Conservation (phyloP, 148 eudicot species). For the Vaccinium vitisidaea region DNA sequence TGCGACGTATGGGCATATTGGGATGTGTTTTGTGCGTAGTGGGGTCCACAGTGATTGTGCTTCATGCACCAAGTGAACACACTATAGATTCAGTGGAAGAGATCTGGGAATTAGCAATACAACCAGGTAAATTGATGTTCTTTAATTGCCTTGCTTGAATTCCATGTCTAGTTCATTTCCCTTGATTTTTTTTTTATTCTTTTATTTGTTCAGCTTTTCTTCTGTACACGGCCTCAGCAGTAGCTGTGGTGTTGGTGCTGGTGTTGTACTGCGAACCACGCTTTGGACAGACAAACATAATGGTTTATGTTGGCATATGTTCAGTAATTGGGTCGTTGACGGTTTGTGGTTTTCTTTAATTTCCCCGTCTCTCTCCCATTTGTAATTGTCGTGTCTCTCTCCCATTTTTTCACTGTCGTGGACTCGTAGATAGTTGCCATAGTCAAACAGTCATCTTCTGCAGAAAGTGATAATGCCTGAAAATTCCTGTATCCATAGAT, state of each 20-base stretch:
- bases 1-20: constrained; percentile 73
- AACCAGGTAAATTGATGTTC: constrained; percentile 56
- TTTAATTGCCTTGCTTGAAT: neutral
- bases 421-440: neutral
- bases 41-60: constrained; percentile 75
- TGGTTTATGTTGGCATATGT: constrained; percentile 81
- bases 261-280: constrained; percentile 89
- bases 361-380: neutral
- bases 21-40: constrained; percentile 87
- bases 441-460: neutral
- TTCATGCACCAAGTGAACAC: constrained; percentile 89
- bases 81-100: constrained; percentile 68
- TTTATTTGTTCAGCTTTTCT: constrained; percentile 67
- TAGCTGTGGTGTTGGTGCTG: constrained; percentile 72
- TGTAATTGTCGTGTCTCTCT: neutral
- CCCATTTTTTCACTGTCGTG: neutral
- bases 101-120: constrained; percentile 80
- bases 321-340: constrained; percentile 90
- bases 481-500: neutral
- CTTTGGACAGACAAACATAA: constrained; percentile 84
- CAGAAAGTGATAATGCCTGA: neutral
- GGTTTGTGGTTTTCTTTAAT: constrained; percentile 45
- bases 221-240: constrained; percentile 68
- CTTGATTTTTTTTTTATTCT: constrained; percentile 8
- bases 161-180: neutral